Percentiles rank a stretch among this genome's conserved stretches.
Conservation (phyloP, 805 yeast genomes). For the Grigorovia humatica region DNA sequence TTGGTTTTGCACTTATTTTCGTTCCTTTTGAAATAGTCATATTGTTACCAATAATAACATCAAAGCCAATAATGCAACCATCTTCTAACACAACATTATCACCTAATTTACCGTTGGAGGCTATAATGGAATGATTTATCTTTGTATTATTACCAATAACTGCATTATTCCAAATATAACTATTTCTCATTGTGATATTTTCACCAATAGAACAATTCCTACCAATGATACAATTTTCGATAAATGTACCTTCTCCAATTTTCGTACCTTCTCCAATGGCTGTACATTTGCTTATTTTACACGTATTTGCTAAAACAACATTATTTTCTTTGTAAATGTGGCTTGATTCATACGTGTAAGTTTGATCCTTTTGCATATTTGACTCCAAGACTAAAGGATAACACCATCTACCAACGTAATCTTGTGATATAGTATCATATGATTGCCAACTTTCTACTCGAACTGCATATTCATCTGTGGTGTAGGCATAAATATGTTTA, state of each 20-base stretch:
- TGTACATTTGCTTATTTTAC: slow-evolving; percentile 69
- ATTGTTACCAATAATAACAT: slow-evolving; percentile 52
- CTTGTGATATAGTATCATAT: slow-evolving; percentile 84
- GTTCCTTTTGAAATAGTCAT: slow-evolving; percentile 40
- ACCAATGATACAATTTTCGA: slow-evolving; percentile 73
- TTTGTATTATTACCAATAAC: slow-evolving; percentile 53
- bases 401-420: slow-evolving; percentile 82
- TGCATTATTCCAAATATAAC: slow-evolving; percentile 84
- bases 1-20: slow-evolving; percentile 42
- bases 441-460: slow-evolving; percentile 95
- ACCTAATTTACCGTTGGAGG: slow-evolving; percentile 49
- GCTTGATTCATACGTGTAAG: slow-evolving; percentile 70
- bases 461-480: slow-evolving; percentile 78
- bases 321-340: slow-evolving; percentile 84
- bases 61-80: slow-evolving; percentile 74
- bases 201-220: slow-evolving; percentile 77
- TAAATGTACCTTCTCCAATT: slow-evolving; percentile 63
- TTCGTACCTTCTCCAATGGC: slow-evolving; percentile 70
- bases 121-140: slow-evolving; percentile 60
- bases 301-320: slow-evolving; percentile 88
- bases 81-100: slow-evolving; percentile 41
- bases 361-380: slow-evolving; percentile 58
- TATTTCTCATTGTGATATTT: slow-evolving; percentile 56
- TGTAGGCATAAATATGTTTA: slow-evolving; percentile 82
- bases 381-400: slow-evolving; percentile 87